Evolutionary conservation across 495 filamentous ascomycete species (phyloP), one percentile per base, ranked within the genome.

Genomic region (Penicillium pulvis): DNA sequence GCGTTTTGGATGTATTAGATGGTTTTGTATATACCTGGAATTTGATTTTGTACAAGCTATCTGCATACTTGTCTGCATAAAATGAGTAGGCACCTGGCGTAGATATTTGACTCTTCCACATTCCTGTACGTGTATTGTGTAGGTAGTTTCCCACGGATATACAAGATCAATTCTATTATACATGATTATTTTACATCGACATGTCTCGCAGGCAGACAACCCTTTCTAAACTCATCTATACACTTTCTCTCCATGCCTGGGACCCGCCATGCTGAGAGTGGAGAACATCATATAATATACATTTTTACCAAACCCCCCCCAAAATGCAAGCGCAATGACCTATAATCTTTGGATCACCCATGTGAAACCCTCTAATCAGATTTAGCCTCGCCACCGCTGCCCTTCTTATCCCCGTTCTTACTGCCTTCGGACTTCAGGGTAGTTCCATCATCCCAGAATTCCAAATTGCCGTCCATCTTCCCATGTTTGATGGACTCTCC

Each of bases 361-460:
- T 5, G 6, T 28, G 4, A 28, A 1, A 28, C 28, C 1, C 28
- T 9, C 44, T 26, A 16, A 47, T 41, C 17, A 36, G 30, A 23
- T 24, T 52, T 42, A 20, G 8, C 50, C 31, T 9, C 50, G n/a
- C 8, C 50, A 12, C 26, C 33, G 19, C 44, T 10, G 17, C 14
- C 26, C 51, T 62, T 20, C 16, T 43, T 26, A 35, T 52, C 7
- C 14, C 55, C 36, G 4, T 33, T 57, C 36, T 61, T 24, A 2
- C 26, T n/a, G 35, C 45, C 26, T 23, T 46, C 46, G 20, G 59
- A 57, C 26, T 65, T 71, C 52, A 67, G 68, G 19, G 72, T 64
- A n/a, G 74, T 71, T 14, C 81, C 84, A 66, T 90, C 85, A 55
- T 84, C 83, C 85, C 85, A 89, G 56, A 89, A 87, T 66, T 90